These are phyloP conservation scores for Pythium aristosporum DNA, from an alignment of 352 stramenopile genomes.

Conservation along the genomic window DNA sequence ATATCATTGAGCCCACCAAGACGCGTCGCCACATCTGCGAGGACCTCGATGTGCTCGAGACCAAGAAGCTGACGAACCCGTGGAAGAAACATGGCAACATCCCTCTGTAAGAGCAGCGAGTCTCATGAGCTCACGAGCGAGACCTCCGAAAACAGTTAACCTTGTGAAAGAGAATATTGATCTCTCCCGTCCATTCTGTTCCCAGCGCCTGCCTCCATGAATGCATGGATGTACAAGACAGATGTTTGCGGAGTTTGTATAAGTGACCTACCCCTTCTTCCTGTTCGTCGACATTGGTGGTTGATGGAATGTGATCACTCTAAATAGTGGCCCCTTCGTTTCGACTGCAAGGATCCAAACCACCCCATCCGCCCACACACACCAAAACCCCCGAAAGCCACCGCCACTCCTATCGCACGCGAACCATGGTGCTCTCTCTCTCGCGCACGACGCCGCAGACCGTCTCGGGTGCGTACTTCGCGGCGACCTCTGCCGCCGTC, in stretches of 20 bases:
- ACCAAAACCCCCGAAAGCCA: neutral
- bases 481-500: neutral
- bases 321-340: constrained; percentile 13
- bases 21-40: constrained; percentile 95
- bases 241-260: neutral
- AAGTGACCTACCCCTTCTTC: constrained; percentile 10
- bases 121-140: too few species aligned
- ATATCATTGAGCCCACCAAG: constrained; percentile 95
- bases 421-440: constrained; percentile 40
- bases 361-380: constrained; percentile 7
- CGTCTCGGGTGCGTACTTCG: constrained; percentile 32
- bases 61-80: constrained; percentile 92
- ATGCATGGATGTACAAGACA: neutral
- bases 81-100: constrained; percentile 98
- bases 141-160: constrained; percentile 5
- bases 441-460: constrained; percentile 61
- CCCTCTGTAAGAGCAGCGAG: constrained; percentile 82
- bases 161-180: constrained; percentile 10
- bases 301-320: constrained; percentile 9
- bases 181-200: constrained; percentile 2
- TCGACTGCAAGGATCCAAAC: neutral
- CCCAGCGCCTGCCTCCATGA: too few species aligned
- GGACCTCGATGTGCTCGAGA: constrained; percentile 93
- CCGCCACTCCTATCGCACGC: too few species aligned
- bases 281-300: constrained; percentile 19